These are phyloP conservation scores for Hyphopichia khmerensis DNA, from an alignment of 1,139 yeast genomes.

Conservation along the genomic window DNA sequence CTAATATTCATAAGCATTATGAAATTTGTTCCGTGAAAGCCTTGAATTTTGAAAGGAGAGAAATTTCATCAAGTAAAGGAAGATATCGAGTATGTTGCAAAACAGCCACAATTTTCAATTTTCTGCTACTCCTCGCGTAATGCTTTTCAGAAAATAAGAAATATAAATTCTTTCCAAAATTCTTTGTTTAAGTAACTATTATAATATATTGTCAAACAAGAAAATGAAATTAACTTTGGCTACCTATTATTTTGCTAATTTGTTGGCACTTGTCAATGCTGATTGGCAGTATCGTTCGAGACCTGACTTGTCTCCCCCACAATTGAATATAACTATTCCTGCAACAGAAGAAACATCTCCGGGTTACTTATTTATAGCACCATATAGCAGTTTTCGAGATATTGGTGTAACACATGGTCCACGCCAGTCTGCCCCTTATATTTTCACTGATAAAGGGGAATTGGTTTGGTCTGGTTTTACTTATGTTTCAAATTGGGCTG, in stretches of 20 bases:
- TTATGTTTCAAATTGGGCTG: constrained; percentile 29
- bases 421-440: constrained; percentile 30
- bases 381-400: constrained; percentile 24
- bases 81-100: no score
- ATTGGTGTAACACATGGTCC: constrained; percentile 20
- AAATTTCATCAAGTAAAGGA: no score
- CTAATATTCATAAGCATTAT: no score
- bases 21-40: no score
- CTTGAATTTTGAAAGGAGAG: no score
- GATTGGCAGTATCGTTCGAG: constrained; percentile 31
- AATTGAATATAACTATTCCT: constrained; percentile 26
- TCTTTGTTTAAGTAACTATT: no score
- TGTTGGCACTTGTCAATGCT: constrained; percentile 15
- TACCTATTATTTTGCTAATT: background rate
- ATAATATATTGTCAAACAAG: no score
- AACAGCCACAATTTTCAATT: no score
- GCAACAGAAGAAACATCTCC: constrained; percentile 19
- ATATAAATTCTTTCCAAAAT: no score
- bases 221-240: background rate
- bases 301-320: constrained; percentile 34
- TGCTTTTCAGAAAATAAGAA: no score
- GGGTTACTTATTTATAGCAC: constrained; percentile 32
- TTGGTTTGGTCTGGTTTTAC: constrained; percentile 35
- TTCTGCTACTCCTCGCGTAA: no score
- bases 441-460: constrained; percentile 29